phyloP scores from a whole-genome alignment of 495 filamentous ascomycete species.

The Diplogelasinospora grovesii region DNA sequence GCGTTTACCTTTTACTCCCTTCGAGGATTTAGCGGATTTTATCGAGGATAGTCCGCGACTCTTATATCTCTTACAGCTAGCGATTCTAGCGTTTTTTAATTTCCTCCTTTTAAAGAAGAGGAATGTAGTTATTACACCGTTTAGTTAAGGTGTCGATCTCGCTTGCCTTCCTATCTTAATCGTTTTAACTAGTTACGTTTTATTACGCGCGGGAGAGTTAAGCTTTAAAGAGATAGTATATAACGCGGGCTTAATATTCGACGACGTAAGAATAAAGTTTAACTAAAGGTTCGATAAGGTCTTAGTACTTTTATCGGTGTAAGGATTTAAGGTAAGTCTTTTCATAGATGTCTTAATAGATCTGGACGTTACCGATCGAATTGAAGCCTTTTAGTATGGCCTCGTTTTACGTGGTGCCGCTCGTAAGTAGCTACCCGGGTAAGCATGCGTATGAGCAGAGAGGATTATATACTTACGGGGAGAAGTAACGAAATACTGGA shows the following conservation, averaged over 20 bases:
- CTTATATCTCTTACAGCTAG: slow-evolving; percentile 14
- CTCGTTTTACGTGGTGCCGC: slow-evolving; percentile 18
- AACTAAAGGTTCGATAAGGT: slow-evolving; percentile 6
- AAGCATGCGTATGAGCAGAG: slow-evolving; percentile 17
- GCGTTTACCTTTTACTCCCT: not conserved
- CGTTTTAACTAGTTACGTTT: slow-evolving; percentile 12
- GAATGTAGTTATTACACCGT: slow-evolving; percentile 8
- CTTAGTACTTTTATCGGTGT: slow-evolving; percentile 5
- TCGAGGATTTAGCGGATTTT: slow-evolving; percentile 10
- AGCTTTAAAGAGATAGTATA: slow-evolving; percentile 24
- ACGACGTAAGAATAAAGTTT: slow-evolving; percentile 27
- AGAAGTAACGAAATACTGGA: slow-evolving; percentile 25
- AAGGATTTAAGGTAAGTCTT: slow-evolving; percentile 12
- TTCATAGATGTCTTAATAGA: slow-evolving; percentile 19
- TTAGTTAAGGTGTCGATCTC: slow-evolving; percentile 12
- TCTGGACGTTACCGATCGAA: slow-evolving; percentile 9
- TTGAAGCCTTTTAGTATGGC: slow-evolving; percentile 19
- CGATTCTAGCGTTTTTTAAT: slow-evolving; percentile 8
- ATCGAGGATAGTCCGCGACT: slow-evolving; percentile 12
- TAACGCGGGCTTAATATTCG: slow-evolving; percentile 29
- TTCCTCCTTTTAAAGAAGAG: slow-evolving; percentile 4
- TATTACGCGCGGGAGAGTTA: slow-evolving; percentile 23
- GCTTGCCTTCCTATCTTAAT: slow-evolving; percentile 14
- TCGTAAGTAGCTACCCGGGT: slow-evolving; percentile 11
- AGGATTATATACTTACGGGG: slow-evolving; percentile 16